Evolutionary conservation across 805 yeast species (phyloP), one percentile per base, ranked within the genome.

Genomic region (Ogataea degrootiae): DNA sequence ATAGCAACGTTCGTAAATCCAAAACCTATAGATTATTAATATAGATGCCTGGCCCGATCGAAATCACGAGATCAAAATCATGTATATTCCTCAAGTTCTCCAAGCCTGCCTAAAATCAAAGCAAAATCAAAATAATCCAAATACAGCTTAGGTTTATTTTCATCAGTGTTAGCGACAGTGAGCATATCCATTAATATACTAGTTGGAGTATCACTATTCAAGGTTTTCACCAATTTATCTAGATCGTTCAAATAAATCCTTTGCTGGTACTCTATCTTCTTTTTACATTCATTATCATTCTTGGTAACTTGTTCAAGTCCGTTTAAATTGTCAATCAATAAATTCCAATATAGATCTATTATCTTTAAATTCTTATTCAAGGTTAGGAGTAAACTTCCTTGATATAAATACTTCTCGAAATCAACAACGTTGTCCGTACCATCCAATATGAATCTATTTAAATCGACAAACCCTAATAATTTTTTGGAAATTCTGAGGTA

Each of bases 71-170:
- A 17, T n/a, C 7, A 26, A 15, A 41, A 11, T 23, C 34, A n/a
- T 35, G 33, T 31, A 37, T 29, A 40, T 4, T 42, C 44, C 22
- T 61, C 54, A 41, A 73, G 53, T 43, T 68, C 66, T 5, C 81
- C 81, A 17, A 77, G 49, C 50, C 74, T 72, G 1, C 82, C 83
- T 47, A 79, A 50, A 11, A 75, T 59, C 46, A 69, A 63, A 6
- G 75, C 80, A 55, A 78, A 74, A 53, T 79, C 82, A 37, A 68
- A 54, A 47, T 73, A 75, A 4, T 65, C 66, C 19, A 77, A 52
- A 31, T 55, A 58, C 1, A 60, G 59, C 29, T 69, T 62, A n/a
- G 54, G 54, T 0, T 26, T 26, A 26, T 26, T 9, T 8, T 26
- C 31, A 26, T 75, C 75, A 19, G 65, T 57, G 1, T 74, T 67